Base-by-base conservation (phyloP, 2,329 filamentous ascomycete species). In the Trichoderma semiorbis region DNA sequence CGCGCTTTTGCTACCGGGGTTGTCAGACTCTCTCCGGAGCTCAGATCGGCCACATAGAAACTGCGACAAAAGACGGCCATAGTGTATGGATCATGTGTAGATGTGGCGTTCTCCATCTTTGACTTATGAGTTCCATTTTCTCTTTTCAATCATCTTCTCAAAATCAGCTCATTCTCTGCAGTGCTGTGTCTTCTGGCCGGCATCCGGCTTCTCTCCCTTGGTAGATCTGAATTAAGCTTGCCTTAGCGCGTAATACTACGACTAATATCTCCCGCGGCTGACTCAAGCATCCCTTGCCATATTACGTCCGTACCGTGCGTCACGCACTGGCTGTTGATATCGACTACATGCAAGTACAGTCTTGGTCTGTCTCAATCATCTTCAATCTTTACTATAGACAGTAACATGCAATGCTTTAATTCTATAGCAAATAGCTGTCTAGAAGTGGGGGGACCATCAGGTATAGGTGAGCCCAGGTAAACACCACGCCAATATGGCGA, bases 201-300 rank as follows among this genome's bases (percentile, higher is more conserved):
- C n/a, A 6, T 21, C 43, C 43, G 18, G 11, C 24, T 11, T 26
- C 39, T 18, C 11, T 53, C 47, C 28, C 50, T 57, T 18, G 34
- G 26, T 6, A n/a, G 57, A 69, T 69, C 66, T 69, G 21, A 28
- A 62, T 69, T 62, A 69, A 69, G 53, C 66, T 62, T 58, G 66
- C 18, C 57, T 69, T 69, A 53, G 66, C 66, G 66, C 66, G 66
- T 62, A 61, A 50, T 53, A 61, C 66, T 53, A 53, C 66, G 66
- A 69, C 66, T 69, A 69, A 69, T 69, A 69, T 62, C 53, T 62
- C 16, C 30, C 39, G 12, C 24, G 57, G 57, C 66, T 69, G 66
- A 69, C 66, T 26, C 66, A 62, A 14, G 28, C 66, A 36, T 18
- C 57, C 36, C 7, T 47, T 7, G 7, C 34, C 36, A 24, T 69